These are phyloP conservation scores for Berberis thunbergii DNA, from an alignment of 164 flowering plant genomes.

Conservation along the genomic window DNA sequence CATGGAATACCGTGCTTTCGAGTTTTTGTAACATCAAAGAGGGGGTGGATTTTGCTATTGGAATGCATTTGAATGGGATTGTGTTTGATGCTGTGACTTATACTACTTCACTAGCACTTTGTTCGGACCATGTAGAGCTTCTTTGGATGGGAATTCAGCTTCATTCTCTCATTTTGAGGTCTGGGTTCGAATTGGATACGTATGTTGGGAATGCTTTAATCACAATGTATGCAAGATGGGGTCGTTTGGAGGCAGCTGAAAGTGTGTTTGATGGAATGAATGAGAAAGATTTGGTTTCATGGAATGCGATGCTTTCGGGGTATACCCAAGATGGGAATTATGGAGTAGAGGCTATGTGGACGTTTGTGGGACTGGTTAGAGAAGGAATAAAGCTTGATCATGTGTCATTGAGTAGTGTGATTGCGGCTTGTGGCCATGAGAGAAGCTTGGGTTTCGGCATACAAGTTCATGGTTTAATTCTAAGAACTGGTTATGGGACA, in stretches of 20 bases:
- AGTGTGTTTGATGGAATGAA: constrained; percentile 62
- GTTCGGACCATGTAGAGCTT: constrained; percentile 41
- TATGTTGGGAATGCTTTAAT: constrained; percentile 77
- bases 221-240: constrained; percentile 55
- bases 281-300: constrained; percentile 61
- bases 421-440: constrained; percentile 70
- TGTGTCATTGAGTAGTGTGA: constrained; percentile 56
- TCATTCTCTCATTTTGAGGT: constrained; percentile 43
- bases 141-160: constrained; percentile 42
- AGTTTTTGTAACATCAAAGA: constrained; percentile 40
- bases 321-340: constrained; percentile 52
- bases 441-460: constrained; percentile 49
- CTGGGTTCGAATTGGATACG: constrained; percentile 47
- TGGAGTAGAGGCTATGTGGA: constrained; percentile 42
- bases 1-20: constrained; percentile 77
- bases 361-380: constrained; percentile 51
- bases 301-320: constrained; percentile 81
- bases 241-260: constrained; percentile 34
- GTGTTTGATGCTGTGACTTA: constrained; percentile 64
- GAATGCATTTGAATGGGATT: constrained; percentile 54
- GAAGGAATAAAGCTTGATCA: constrained; percentile 57
- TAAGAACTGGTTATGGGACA: constrained; percentile 43
- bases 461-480: constrained; percentile 50
- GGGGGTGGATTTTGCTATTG: constrained; percentile 39
- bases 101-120: constrained; percentile 47